A percentile compares a stretch with the other conserved stretches of the same genome.
These are phyloP conservation scores for Metarhizium robertsii DNA, from an alignment of 2,329 filamentous ascomycete species.

Conservation along the genomic window DNA sequence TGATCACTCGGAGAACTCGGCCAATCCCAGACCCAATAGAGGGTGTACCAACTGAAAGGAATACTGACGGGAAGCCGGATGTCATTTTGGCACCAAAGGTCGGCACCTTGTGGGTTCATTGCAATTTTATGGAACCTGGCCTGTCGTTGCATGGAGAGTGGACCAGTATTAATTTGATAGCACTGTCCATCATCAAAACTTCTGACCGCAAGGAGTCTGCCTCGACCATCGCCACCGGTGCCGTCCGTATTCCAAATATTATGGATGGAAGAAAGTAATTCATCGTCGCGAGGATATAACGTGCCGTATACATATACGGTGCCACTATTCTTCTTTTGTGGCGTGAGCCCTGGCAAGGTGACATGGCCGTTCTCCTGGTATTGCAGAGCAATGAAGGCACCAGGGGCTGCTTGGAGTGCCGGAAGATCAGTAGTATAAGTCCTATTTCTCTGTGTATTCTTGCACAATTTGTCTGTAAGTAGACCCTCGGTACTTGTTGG, in stretches of 20 bases:
- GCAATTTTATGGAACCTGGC: background rate
- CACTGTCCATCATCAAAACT: background rate
- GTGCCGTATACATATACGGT: background rate
- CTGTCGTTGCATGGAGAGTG: background rate
- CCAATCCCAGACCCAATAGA: slow-evolving; percentile 1
- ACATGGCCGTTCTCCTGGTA: background rate
- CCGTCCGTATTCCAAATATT: background rate
- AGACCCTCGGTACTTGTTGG: background rate
- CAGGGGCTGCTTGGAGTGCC: background rate
- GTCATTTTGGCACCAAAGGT: slow-evolving; percentile 1
- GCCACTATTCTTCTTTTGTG: background rate
- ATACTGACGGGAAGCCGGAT: background rate
- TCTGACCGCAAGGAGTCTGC: background rate
- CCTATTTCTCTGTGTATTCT: background rate
- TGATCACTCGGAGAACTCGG: background rate
- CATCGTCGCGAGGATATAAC: background rate
- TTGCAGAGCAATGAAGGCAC: background rate
- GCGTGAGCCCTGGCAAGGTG: background rate
- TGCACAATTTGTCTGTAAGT: background rate
- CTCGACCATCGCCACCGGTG: background rate
- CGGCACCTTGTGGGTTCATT: background rate
- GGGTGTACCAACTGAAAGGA: background rate
- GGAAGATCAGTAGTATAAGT: background rate
- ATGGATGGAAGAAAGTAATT: background rate
- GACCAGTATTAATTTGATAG: background rate